Evolutionary conservation across 176 grass and related monocot genomes (phyloP), one percentile per base, ranked within the genome.

Genomic region (Oryza glumipatula): DNA sequence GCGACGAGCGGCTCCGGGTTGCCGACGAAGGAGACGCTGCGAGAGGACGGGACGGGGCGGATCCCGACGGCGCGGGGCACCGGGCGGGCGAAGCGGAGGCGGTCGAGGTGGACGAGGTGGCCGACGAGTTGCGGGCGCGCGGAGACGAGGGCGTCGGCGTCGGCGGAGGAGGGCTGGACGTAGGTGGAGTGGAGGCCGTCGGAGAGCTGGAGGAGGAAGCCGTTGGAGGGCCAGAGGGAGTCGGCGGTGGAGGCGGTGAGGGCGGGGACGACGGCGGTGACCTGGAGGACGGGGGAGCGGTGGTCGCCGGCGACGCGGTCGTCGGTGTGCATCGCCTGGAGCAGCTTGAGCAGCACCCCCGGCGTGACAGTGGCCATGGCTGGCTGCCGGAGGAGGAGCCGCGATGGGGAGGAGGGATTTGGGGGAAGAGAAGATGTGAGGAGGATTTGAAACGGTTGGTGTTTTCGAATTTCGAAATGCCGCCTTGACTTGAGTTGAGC

Each of bases 171-270:
- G n/a, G 91, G 85, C 66, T 92, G 85, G 10, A 98, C 93, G 68
- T 92, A 98, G 72, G 95, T 98, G 79, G 88, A 97, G 82, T 97
- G 87, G 35, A 81, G 4, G 26, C 93, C 88, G 73, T 98, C 95
- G 32, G 95, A 98, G 64, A 98, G 89, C 80, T 98, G 93, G 67
- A 98, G 85, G 91, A 90, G 92, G 77, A 95, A 93, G 17, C 93
- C 95, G 38, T 95, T 90, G 38, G 93, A 70, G 6, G 95, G 95
- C 82, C 89, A 85, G 67, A 98, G 93, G 82, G 92, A 86, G 69
- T 98, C 91, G 54, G 89, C 77, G 23, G 95, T 93, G 39, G 92
- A 98, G 45, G 95, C 92, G 0, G 95, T 91, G 13, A 95, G 91
- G 2, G 93, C 95, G 0, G 95, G 95, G 4, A 98, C 89, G 36